Evolutionary conservation across 495 filamentous ascomycete genomes (phyloP).

Genomic region (Sabuloglossum arenarium): DNA sequence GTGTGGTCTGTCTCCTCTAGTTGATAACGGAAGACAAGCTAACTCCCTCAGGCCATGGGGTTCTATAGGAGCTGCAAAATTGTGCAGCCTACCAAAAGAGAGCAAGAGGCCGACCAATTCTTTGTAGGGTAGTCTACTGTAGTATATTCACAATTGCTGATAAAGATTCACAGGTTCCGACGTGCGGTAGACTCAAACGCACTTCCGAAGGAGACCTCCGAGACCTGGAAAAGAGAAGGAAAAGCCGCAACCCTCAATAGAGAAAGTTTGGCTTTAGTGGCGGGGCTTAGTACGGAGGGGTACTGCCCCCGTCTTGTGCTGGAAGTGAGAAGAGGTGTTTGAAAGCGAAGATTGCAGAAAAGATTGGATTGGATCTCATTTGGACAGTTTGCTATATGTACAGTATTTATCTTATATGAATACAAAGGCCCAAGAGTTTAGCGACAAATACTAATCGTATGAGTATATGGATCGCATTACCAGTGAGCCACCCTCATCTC

Average conservation of each 20-base stretch:
- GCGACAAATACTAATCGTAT: too few species aligned
- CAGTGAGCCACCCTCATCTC: too few species aligned
- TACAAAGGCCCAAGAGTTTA: too few species aligned
- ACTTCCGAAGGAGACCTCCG: not conserved
- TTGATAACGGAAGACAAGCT: not conserved
- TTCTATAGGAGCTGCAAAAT: not conserved
- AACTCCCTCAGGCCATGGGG: not conserved
- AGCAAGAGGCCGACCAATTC: not conserved
- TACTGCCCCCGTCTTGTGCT: not conserved
- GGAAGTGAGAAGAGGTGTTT: not conserved
- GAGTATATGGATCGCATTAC: too few species aligned
- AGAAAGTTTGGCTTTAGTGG: not conserved
- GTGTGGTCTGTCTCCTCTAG: not conserved
- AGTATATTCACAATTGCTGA: not conserved
- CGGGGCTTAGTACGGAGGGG: not conserved
- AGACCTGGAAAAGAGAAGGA: not conserved
- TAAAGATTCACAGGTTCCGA: not conserved
- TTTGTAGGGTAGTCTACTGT: not conserved
- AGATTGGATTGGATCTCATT: not conserved
- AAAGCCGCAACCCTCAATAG: not conserved
- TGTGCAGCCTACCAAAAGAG: not conserved
- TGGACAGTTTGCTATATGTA: not conserved
- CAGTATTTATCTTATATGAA: too few species aligned
- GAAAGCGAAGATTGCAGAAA: not conserved
- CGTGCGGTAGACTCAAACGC: not conserved